These are phyloP conservation scores for Hypoxylon intermedium DNA, from an alignment of 495 filamentous ascomycete species.

Conservation along the genomic window DNA sequence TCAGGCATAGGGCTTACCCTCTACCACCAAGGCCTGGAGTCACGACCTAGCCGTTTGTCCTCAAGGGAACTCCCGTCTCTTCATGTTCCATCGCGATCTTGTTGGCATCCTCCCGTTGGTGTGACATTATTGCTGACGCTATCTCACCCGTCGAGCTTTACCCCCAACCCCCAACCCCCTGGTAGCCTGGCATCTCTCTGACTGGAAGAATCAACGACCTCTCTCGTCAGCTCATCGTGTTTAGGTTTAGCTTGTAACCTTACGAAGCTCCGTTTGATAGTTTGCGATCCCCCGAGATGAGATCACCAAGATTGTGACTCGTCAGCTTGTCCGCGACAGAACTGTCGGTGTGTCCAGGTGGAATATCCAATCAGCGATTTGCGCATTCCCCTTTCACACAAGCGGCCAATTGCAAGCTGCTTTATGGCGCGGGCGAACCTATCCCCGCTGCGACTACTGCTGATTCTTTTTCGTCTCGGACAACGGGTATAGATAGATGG, in stretches of 20 bases:
- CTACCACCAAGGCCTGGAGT: constrained; percentile 26
- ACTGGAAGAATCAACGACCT: constrained; percentile 10
- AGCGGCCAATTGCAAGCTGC: constrained; percentile 6
- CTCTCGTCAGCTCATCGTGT: constrained; percentile 11
- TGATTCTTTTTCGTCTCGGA: background rate
- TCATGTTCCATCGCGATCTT: constrained; percentile 26
- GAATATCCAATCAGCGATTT: constrained; percentile 26
- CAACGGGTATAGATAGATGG: no score
- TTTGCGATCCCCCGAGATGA: constrained; percentile 29
- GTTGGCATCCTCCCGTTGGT: constrained; percentile 2
- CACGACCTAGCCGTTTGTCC: constrained; percentile 29
- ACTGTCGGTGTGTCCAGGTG: constrained; percentile 36
- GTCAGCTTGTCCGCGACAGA: constrained; percentile 15
- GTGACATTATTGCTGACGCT: constrained; percentile 20
- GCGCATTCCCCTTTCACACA: background rate
- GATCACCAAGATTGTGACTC: constrained; percentile 20
- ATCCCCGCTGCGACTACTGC: background rate
- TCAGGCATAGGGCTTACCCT: constrained; percentile 36
- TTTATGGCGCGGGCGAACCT: background rate
- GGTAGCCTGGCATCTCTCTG: constrained; percentile 2
- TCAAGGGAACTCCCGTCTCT: constrained; percentile 31
- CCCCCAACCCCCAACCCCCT: background rate
- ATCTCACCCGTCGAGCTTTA: constrained; percentile 6
- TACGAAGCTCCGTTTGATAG: constrained; percentile 15
- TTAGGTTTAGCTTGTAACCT: constrained; percentile 18